Evolutionary conservation across 257 asterid genomes (phyloP), one percentile per base, ranked within the genome.

Genomic region (Anisodus acutangulus): DNA sequence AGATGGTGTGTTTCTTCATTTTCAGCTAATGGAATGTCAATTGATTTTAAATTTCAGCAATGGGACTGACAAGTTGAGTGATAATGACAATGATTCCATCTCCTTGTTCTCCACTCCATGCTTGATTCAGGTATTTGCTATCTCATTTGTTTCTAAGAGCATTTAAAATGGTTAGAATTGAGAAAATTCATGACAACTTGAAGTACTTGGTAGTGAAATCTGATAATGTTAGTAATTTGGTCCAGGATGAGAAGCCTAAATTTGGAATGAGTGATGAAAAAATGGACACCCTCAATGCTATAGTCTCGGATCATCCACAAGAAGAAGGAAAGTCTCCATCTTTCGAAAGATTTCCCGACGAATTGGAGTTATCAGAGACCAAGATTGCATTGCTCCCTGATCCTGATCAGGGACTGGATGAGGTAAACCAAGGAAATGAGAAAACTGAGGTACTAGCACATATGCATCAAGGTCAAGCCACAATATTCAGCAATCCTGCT

Each of bases 201-300:
- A 69, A 15, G 13, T 15, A 15, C 3, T 39, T 6, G 53, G 53
- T 69, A 69, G 3, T 16, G 78, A 69, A 69, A 15, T 69, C 39
- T 83, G 12, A 80, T 86, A 70, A 53, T 26, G 43, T 15, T 6
- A 62, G 49, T 43, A 76, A 53, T 85, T 80, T 83, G 49, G 94
- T 87, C 26, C 87, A 92, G 97, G 92, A 87, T 79, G 90, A 79
- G 86, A 84, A 85, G 79, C 82, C 57, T 41, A 76, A 55, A 47
- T 59, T 60, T 60, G 86, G 87, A 45, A 80, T 80, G 49, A 53
- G 78, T 79, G 88, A 76, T 43, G 85, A 39, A 55, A 84, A 74
- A 66, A 78, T 59, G 60, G 84, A 26, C 9, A 78, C 59, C 16
- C 13, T 22, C 51, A 19, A 15, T 54, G 85, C 1, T n/a, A n/a